Conservation (phyloP, 1,139 yeast genomes). For the Casaregolazyma lundiana region DNA sequence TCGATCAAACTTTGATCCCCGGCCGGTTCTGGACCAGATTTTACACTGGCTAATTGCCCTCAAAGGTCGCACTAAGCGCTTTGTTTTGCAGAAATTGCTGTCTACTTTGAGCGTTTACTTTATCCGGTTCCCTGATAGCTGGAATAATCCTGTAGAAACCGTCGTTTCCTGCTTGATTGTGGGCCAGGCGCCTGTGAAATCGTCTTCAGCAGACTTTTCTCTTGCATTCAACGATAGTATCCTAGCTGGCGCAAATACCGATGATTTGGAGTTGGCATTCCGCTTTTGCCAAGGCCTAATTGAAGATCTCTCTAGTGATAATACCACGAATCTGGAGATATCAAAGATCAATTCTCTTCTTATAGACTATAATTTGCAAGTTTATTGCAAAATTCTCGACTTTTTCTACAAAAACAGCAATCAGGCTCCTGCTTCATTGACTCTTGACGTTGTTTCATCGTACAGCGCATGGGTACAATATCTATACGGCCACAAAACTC, state of each 20-base stretch:
- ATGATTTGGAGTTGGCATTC: slow-evolving; percentile 19
- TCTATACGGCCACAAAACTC: slow-evolving; percentile 15
- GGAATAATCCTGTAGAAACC: slow-evolving; percentile 27
- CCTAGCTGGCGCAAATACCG: slow-evolving; percentile 2
- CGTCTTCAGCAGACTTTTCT: neutral
- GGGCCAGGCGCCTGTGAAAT: neutral
- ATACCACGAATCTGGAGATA: slow-evolving; percentile 12
- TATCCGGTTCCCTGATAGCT: slow-evolving; percentile 30
- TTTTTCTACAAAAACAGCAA: slow-evolving; percentile 4
- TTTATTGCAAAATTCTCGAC: slow-evolving; percentile 2
- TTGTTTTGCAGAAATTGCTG: slow-evolving; percentile 34
- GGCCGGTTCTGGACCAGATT: slow-evolving; percentile 24
- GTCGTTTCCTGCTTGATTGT: slow-evolving; percentile 2
- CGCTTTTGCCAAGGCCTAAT: slow-evolving; percentile 26
- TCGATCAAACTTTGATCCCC: slow-evolving; percentile 12
- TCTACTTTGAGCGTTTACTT: slow-evolving; percentile 29
- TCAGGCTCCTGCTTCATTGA: neutral
- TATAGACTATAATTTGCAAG: slow-evolving; percentile 10
- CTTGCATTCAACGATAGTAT: neutral
- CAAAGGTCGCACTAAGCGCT: slow-evolving; percentile 17
- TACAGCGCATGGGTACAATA: slow-evolving; percentile 23
- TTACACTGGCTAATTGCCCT: slow-evolving; percentile 25
- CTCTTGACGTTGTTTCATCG: slow-evolving; percentile 9
- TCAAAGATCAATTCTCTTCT: slow-evolving; percentile 14
- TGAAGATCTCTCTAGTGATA: slow-evolving; percentile 23